Evolutionary conservation across 257 asterid species (phyloP).

Genomic region (Solanum pimpinellifolium): DNA sequence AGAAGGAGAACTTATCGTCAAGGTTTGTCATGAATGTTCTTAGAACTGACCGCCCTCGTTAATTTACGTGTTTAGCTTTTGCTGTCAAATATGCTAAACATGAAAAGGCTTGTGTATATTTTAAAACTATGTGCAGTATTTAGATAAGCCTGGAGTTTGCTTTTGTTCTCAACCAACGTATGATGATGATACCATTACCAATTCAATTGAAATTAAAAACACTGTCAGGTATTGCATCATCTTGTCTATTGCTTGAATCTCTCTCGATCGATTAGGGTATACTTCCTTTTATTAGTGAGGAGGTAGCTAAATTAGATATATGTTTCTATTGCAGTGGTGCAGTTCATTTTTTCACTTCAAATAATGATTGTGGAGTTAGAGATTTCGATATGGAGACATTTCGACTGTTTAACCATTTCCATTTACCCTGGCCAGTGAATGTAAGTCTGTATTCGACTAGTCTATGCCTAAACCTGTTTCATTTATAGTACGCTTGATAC

Average conservation of each 20-base stretch:
- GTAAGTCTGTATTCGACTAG: slow-evolving; percentile 28
- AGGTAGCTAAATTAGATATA: slow-evolving; percentile 12
- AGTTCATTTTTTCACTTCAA: slow-evolving; percentile 72
- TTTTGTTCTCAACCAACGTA: slow-evolving; percentile 67
- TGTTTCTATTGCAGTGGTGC: slow-evolving; percentile 58
- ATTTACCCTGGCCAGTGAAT: slow-evolving; percentile 79
- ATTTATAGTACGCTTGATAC: background rate
- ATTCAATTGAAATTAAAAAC: slow-evolving; percentile 65
- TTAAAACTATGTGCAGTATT: slow-evolving; percentile 34
- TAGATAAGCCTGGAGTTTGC: slow-evolving; percentile 78
- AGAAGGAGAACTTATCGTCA: slow-evolving; percentile 89
- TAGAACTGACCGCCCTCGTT: background rate
- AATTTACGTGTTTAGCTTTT: background rate
- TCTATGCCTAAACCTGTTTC: background rate
- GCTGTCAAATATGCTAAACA: background rate
- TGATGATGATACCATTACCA: slow-evolving; percentile 82
- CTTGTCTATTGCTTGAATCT: background rate
- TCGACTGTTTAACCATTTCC: slow-evolving; percentile 56
- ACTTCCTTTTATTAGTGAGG: background rate
- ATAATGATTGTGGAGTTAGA: slow-evolving; percentile 78
- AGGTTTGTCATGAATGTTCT: slow-evolving; percentile 16
- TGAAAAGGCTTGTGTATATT: background rate
- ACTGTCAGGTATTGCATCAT: slow-evolving; percentile 44
- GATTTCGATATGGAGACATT: slow-evolving; percentile 78
- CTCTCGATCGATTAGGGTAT: background rate